Percentiles rank a stretch among this genome's conserved stretches.
Evolutionary conservation across 805 yeast genomes (phyloP).

Genomic region (Yueomyces sp.): DNA sequence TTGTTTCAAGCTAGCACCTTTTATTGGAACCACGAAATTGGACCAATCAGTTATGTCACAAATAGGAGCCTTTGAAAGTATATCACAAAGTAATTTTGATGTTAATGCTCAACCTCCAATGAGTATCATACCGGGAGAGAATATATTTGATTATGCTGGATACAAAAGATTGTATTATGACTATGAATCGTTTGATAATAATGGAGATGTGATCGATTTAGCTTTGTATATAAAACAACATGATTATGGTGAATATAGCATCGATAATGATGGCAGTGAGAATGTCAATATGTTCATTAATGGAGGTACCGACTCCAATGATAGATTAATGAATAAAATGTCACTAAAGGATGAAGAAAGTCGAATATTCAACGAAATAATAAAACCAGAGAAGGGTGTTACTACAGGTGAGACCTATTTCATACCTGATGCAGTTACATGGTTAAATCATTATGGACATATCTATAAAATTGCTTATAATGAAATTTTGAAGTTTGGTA

Average conservation of each 20-base stretch:
- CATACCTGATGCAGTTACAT: constrained; percentile 56
- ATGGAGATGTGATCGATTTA: constrained; percentile 15
- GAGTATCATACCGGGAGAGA: constrained; percentile 17
- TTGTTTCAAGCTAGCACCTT: constrained; percentile 1
- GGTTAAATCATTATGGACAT: constrained; percentile 72
- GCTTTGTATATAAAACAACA: background rate
- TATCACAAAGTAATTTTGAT: constrained; percentile 11
- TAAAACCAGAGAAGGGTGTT: background rate
- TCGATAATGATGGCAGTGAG: background rate
- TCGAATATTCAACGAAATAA: background rate
- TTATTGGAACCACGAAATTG: background rate
- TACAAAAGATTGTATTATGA: constrained; percentile 18
- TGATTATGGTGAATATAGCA: too few species aligned
- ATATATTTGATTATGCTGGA: constrained; percentile 21
- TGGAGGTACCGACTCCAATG: too few species aligned
- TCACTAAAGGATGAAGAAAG: background rate
- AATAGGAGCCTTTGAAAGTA: constrained; percentile 11
- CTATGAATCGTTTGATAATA: constrained; percentile 20
- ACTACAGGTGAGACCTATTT: background rate
- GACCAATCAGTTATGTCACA: background rate
- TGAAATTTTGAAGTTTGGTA: constrained; percentile 43
- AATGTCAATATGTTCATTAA: too few species aligned
- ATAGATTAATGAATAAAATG: too few species aligned
- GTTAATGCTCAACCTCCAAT: constrained; percentile 11
- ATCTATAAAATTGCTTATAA: constrained; percentile 55